Evolutionary conservation across 306 rosid species (phyloP), one percentile per base, ranked within the genome.

Genomic region (Sphenostylis stenocarpa): DNA sequence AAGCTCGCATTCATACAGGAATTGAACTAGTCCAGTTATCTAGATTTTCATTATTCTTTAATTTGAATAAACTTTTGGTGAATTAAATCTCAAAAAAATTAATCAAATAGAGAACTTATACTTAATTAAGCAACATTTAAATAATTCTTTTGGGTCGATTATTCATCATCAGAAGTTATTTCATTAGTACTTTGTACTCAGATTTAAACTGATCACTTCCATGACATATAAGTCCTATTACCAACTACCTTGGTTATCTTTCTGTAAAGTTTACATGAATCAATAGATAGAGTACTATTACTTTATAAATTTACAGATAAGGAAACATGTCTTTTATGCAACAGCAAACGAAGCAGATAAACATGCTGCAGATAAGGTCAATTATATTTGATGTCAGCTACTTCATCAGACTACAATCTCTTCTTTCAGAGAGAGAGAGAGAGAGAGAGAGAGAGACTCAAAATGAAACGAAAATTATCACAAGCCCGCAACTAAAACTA

Each of bases 301-400:
- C 11, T 49, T 15, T 19, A 2, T 36, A 3, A 41, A 60, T 6
- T 36, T 38, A 5, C 44, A 43, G 60, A 55, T 23, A 71, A 29
- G 63, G 43, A 43, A 62, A 70, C 9, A n/a, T 62, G 61, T 62
- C 67, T 43, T 41, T 34, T 51, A 63, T 41, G 14, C 56, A 58
- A 62, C 44, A 67, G 70, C 55, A 62, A 73, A 44, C 23, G 63
- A 85, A 45, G 39, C 75, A 74, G 21, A 63, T 29, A 66, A 58
- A 47, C 36, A 62, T 44, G 48, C 73, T 48, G 33, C 6, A 41
- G 52, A 62, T 55, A 82, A 33, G 19, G 15, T 31, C 71, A 53
- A 48, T 28, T 67, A 26, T 23, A 45, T 73, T 52, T 67, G 20
- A 15, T 38, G 21, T 62, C 58, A 48, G 1, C 39, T 44, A 45